phyloP scores from a whole-genome alignment of 2,329 filamentous ascomycete species.

The Ophiostoma piceae region DNA sequence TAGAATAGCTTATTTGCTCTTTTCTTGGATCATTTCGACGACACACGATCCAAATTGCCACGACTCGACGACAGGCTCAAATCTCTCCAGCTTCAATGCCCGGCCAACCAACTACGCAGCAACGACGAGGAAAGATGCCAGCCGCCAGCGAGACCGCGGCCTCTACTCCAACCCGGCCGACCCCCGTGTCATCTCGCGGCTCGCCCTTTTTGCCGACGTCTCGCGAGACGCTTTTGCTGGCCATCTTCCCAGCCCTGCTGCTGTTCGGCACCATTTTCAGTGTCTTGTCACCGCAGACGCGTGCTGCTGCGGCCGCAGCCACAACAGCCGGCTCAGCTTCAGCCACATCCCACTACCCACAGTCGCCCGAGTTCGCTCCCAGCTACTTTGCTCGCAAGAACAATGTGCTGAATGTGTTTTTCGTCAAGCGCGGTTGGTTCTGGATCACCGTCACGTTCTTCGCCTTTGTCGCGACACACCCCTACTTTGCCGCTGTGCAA shows the following conservation, averaged over 20 bases:
- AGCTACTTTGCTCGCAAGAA: conserved; percentile 91
- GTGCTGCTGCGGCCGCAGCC: conserved; percentile 58
- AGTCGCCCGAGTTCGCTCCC: conserved; percentile 48
- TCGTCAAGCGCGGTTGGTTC: conserved; percentile 92
- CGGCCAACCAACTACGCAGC: not conserved
- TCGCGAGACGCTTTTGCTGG: conserved; percentile 59
- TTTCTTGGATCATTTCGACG: not conserved
- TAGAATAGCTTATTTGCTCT: not conserved
- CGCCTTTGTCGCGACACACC: conserved; percentile 64
- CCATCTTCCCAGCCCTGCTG: conserved; percentile 71
- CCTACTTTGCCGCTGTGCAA: conserved; percentile 38
- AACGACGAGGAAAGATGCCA: conserved; percentile 1
- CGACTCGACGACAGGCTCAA: not conserved
- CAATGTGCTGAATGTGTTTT: conserved; percentile 87
- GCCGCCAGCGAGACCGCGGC: not conserved
- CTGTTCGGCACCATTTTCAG: conserved; percentile 78
- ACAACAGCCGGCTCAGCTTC: conserved; percentile 25
- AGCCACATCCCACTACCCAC: conserved; percentile 35
- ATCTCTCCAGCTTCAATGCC: not conserved
- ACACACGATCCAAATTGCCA: not conserved
- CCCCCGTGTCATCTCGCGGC: conserved; percentile 8
- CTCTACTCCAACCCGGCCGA: not conserved
- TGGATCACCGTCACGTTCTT: conserved; percentile 78
- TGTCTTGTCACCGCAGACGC: conserved; percentile 66
- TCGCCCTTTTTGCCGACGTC: conserved; percentile 58